Evolutionary conservation across 208 protist genomes (phyloP).

Genomic region (Leishmania aethiopica): DNA sequence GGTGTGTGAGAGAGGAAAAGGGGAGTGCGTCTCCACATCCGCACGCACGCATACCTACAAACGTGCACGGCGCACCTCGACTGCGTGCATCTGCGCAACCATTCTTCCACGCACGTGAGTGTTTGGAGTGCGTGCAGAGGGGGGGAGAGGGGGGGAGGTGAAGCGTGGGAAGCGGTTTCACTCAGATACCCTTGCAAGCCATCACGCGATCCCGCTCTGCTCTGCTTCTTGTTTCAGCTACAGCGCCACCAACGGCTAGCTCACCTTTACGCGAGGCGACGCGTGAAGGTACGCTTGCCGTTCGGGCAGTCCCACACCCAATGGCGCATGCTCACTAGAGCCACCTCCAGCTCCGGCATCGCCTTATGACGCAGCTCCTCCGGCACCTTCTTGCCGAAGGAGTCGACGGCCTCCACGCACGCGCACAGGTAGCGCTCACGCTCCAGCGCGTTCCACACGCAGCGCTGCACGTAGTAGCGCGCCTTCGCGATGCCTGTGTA

Average conservation of each 20-base stretch:
- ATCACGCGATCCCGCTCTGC: not conserved
- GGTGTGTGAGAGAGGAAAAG: not conserved
- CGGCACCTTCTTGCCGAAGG: conserved; percentile 73
- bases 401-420: conserved; percentile 83
- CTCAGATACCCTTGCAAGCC: not conserved
- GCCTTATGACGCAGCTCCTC: conserved; percentile 82
- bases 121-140: not conserved
- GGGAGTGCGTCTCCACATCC: not conserved
- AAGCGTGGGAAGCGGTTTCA: not conserved
- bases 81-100: not conserved
- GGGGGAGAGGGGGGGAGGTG: not conserved
- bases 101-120: not conserved
- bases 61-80: not conserved
- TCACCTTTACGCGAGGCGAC: conserved; percentile 48
- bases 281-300: conserved; percentile 82
- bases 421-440: conserved; percentile 85
- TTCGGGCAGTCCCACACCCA: conserved; percentile 92
- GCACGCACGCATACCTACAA: not conserved
- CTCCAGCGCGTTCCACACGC: conserved; percentile 89
- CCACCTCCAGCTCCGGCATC: conserved; percentile 78
- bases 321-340: conserved; percentile 85
- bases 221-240: not conserved
- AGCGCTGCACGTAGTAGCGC: conserved; percentile 80
- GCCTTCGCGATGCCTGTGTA: conserved; percentile 85
- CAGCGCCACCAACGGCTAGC: not conserved